Percentiles rank a stretch among this genome's conserved stretches.
These are phyloP conservation scores for Microbotryum silenes-acaulis DNA, from an alignment of 1,284 basidiomycete genomes.

Conservation along the genomic window DNA sequence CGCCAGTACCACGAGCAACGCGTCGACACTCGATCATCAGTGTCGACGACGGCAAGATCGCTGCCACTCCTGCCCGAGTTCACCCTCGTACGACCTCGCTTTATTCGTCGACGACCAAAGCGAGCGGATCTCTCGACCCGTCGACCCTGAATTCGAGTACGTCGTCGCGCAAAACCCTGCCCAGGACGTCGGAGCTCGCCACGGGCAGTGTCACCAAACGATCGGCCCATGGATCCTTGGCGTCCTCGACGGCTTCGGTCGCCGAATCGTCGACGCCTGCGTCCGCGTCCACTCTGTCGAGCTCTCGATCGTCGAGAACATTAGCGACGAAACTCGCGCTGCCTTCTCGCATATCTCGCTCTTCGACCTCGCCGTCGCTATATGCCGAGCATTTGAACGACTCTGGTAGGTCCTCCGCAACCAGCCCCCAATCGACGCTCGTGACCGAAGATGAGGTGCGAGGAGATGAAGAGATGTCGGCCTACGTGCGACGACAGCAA, in stretches of 20 bases:
- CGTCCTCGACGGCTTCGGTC: not conserved
- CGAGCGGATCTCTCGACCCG: constrained; percentile 3
- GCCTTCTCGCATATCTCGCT: constrained; percentile 33
- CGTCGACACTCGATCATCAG: not conserved
- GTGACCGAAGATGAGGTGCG: constrained; percentile 70
- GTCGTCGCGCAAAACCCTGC: constrained; percentile 6
- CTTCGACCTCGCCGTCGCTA: constrained; percentile 25
- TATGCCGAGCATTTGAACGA: constrained; percentile 15
- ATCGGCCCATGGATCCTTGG: constrained; percentile 4
- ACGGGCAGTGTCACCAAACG: not conserved
- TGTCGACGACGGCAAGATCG: not conserved
- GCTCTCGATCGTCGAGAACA: constrained; percentile 28
- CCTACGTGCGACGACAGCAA: constrained; percentile 83
- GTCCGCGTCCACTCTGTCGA: constrained; percentile 6
- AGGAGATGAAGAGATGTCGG: constrained; percentile 94
- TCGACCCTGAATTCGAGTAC: constrained; percentile 5
- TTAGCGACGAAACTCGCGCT: constrained; percentile 31
- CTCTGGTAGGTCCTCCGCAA: constrained; percentile 26
- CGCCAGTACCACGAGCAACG: too few relatives aligned
- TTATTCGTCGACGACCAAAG: not conserved
- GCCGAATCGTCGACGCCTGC: not conserved
- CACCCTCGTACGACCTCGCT: not conserved
- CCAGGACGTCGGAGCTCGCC: constrained; percentile 5
- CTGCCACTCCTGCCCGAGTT: not conserved
- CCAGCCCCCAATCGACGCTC: constrained; percentile 21